Evolutionary conservation across 2,329 filamentous ascomycete species (phyloP), one percentile per base, ranked within the genome.

Genomic region (Cladosporium sp.): DNA sequence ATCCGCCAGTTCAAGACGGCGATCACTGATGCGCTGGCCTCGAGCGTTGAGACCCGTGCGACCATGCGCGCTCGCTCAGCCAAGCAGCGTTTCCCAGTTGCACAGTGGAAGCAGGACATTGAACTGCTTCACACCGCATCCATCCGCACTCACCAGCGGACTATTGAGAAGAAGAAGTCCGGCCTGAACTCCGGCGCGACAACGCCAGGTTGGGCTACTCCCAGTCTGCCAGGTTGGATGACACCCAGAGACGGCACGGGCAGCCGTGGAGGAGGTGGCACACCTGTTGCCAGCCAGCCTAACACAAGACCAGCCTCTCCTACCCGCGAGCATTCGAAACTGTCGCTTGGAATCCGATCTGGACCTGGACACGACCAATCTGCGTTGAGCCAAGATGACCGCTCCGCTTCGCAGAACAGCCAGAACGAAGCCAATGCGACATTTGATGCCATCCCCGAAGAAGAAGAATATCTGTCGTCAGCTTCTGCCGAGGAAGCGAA

Each of bases 1-100:
- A 79, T 89, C 59, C 83, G 85, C 56, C 88, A 90, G 72, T 89
- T 90, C 79, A 87, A 86, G 74, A 80, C 82, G 67, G 86, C 88
- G 13, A 89, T 90, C 67, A 78, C 85, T 18, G 82, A 82, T 61
- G 88, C 88, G 0, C 74, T 90, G 63, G 83, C 80, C 60, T 88
- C 86, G 1, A 85, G 85, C 68, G 76, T 76, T 10, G 79, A 85
- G 43, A 83, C 83, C 26, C 79, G 88, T 61, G 84, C 85, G 0
- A 80, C 84, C 70, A 90, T 90, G 88, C 82, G 88, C 72, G 88
- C 87, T 39, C 82, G 86, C 65, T 87, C 86, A 23, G 86, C 85
- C 7, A 86, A 86, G 69, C 88, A 90, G 72, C 82, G 88, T 26
- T 90, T 90, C 77, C 88, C 88, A 14, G 87, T 90, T 14, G 85